Base-by-base conservation (phyloP, 2,329 filamentous ascomycete species). In the Pseudohalonectria lignicola region DNA sequence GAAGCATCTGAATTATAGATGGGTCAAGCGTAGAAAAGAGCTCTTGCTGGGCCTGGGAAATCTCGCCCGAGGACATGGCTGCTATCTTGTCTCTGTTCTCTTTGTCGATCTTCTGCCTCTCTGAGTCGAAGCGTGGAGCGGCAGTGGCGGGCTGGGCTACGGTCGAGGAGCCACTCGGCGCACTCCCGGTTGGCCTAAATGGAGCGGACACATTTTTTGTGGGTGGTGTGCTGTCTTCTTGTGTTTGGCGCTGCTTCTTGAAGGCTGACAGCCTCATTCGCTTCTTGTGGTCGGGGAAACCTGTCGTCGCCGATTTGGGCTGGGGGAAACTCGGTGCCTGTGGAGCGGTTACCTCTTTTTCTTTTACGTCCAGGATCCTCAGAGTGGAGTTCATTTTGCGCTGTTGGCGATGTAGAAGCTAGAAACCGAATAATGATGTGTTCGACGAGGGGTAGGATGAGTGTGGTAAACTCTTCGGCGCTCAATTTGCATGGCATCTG, bases 261-360 rank as follows among this genome's bases (percentile, higher is more conserved):
- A 94, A 94, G 2, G 82, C 74, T 2, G 87, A 94, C 7, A 74
- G 61, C 41, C 74, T 72, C 40, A 67, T 70, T 46, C 88, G 78
- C 55, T 84, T 86, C 57, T 83, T 92, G 57, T 87, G 88, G 41
- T 79, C 76, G n/a, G 92, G 92, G 49, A 96, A 96, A 1, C 92
- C 92, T 11, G 74, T 78, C 4, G 67, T 59, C 16, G 67, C 63
- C 9, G 64, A 60, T 37, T 74, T 74, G 30, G 74, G 62, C 34
- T 70, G 69, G 12, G 81, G 79, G 9, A 78, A 74, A 29, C 68
- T 67, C 8, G 82, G 79, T 4, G 82, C 69, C 45, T 75, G 79
- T 17, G 76, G 67, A 18, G 67, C 59, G 12, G 66, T 59, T 19
- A 74, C 60, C 32, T 76, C 71, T 44, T 84, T 82, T 63, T 96